Evolutionary conservation across 192 early-diverging fungal genomes (phyloP).

Genomic region (Entomortierella beljakovae): DNA sequence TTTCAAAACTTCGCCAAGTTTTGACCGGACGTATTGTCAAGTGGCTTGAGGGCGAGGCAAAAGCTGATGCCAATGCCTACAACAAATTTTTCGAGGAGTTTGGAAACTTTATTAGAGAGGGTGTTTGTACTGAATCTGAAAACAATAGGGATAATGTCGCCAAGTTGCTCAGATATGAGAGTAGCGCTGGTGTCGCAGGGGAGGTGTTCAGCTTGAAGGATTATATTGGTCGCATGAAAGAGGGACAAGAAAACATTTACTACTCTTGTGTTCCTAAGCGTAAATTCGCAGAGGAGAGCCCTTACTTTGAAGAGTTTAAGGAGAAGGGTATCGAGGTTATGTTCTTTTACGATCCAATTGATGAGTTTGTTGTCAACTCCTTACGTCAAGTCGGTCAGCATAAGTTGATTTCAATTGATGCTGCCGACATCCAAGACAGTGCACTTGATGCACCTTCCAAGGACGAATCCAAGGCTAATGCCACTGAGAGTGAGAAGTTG

Average conservation of each 20-base stretch:
- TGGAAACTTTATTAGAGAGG: conserved; percentile 79
- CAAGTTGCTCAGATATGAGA: conserved; percentile 71
- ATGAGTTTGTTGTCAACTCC: conserved; percentile 70
- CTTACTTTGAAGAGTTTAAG: conserved; percentile 81
- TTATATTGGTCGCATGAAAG: conserved; percentile 76
- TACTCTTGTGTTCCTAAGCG: conserved; percentile 70
- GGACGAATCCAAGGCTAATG: conserved; percentile 7
- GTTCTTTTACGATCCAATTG: conserved; percentile 70
- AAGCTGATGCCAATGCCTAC: conserved; percentile 58
- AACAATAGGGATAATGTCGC: conserved; percentile 64
- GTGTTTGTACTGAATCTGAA: conserved; percentile 76
- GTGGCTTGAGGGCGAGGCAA: conserved; percentile 67
- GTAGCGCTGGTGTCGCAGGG: conserved; percentile 35
- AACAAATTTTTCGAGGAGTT: conserved; percentile 73
- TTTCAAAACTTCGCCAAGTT: conserved; percentile 68
- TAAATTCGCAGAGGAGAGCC: conserved; percentile 69
- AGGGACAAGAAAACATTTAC: conserved; percentile 82
- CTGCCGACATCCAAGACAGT: conserved; percentile 60
- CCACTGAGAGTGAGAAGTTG: conserved; percentile 10
- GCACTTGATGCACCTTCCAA: conserved; percentile 24
- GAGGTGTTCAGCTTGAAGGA: conserved; percentile 74
- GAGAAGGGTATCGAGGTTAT: conserved; percentile 80
- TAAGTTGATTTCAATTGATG: conserved; percentile 64
- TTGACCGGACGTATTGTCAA: conserved; percentile 67
- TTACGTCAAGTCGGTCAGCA: conserved; percentile 68